Evolutionary conservation across 257 asterid genomes (phyloP), one percentile per base, ranked within the genome.

Genomic region (Lycium ferocissimum): DNA sequence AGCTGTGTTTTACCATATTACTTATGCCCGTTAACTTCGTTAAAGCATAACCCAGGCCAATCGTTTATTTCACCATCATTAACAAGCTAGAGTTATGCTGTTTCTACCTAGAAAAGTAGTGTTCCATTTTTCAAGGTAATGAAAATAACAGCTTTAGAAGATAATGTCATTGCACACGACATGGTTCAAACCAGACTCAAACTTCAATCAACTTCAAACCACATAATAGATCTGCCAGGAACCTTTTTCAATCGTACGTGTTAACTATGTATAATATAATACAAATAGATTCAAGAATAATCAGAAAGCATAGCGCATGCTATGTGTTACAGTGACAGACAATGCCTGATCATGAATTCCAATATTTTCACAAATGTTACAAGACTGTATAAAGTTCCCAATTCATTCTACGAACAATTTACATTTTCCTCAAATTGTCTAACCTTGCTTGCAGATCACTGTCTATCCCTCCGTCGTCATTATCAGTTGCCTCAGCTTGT

Each of bases 361-460:
- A 76, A 47, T 38, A 80, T 88, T 78, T 89, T 84, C 86, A 87
- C 73, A 85, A 83, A 85, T 88, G 73, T 90, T 85, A 91, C 94
- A 91, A 70, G 62, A 86, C 86, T 89, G 87, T 47, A 83, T 79
- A 75, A 84, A 47, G 57, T 40, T 82, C 83, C 73, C 57, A 69
- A 69, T 81, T 87, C 76, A 81, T 67, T 86, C 18, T 69, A 20
- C 14, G 86, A 33, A 61, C 66, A 58, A 85, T 83, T 87, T 89
- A 96, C 98, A 95, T 95, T 91, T 80, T 95, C 90, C 99, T 95
- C 94, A 96, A 85, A 83, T 96, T 96, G 91, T 96, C 99, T 91
- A 96, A 91, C 95, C 99, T 94, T 85, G 98, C 98, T 90, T 96
- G 99, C 83, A 96, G 94, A 86, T 96, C 99, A 81, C 96, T 95